phyloP scores from a whole-genome alignment of 139 green algal species.

The Desmodesmus armatus region DNA sequence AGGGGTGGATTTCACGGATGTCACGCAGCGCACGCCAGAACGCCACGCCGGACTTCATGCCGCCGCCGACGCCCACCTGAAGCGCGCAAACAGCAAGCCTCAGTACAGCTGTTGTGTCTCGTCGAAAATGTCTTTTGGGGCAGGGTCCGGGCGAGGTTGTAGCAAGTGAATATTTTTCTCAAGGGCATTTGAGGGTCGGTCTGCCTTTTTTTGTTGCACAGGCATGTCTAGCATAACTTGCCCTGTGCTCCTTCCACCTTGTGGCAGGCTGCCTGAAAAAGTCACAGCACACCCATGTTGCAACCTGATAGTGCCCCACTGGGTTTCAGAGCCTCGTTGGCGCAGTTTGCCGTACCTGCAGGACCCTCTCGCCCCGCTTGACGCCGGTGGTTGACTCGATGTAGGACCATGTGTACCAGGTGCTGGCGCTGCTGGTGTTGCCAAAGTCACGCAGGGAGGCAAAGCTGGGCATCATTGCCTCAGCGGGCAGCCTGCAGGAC shows the following conservation, averaged over 20 bases:
- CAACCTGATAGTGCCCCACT: neutral
- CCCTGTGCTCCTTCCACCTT: neutral
- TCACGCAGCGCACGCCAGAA: constrained; percentile 52
- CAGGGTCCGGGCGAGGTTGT: no score
- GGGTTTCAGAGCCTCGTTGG: neutral
- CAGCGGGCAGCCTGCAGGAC: constrained; percentile 59
- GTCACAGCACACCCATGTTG: no score
- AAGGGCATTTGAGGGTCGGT: neutral
- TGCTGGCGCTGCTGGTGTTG: constrained; percentile 50
- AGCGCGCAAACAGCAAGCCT: neutral
- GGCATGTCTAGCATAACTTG: neutral
- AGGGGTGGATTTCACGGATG: constrained; percentile 62
- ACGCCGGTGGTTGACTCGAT: constrained; percentile 53
- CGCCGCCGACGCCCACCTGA: constrained; percentile 57
- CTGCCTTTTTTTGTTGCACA: neutral
- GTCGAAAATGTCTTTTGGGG: no score
- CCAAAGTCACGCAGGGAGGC: constrained; percentile 56
- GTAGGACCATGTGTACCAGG: constrained; percentile 60
- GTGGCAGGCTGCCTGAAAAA: no score
- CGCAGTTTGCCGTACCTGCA: constrained; percentile 41
- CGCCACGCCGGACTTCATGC: constrained; percentile 54
- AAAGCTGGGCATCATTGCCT: constrained; percentile 67
- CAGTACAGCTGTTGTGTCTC: no score
- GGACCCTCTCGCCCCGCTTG: constrained; percentile 39
- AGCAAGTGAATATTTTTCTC: neutral